Evolutionary conservation across 441 rosid species (phyloP), one percentile per base, ranked within the genome.

Genomic region (Arabidopsis hybrid): DNA sequence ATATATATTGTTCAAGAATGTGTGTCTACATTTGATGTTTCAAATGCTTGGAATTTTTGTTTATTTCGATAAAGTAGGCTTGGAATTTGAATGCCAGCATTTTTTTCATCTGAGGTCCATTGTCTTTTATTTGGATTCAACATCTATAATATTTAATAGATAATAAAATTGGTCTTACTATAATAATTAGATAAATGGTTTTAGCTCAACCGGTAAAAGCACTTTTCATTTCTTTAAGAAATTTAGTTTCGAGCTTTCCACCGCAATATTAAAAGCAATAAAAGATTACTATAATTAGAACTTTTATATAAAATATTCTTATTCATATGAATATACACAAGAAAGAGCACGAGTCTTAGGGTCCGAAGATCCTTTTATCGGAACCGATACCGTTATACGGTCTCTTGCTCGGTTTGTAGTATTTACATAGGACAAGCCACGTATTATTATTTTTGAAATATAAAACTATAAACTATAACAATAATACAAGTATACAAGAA

Each of bases 381-480:
- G 74, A 62, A 75, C 43, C 13, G 49, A 34, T 6, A 49, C 60
- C 21, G n/a, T 58, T 53, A 35, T 61, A 75, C 26, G 40, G 45
- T 46, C 59, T 32, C 55, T 45, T 18, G 38, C 32, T 74, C 73
- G 34, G 18, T 32, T 59, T 65, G 52, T 66, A 50, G 78, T 58
- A 59, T 60, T 10, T 67, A 60, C 73, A 60, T 51, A 56, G 60
- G 72, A 59, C 72, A 58, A 14, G 47, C 61, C 52, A 38, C 67
- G 55, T 58, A 66, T 55, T 53, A 26, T 56, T 26, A 6, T 47
- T n/a, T 63, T n/a, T 0, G 6, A 11, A 11, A 3, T 45, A 6
- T 50, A 21, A 21, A 46, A 43, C 8, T 6, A 16, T 49, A 16
- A 49, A 16, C 45, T 39, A 57, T 11, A 12, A 14, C 45, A 65